phyloP scores from a whole-genome alignment of 176 grass and related monocot genomes.

The Elymus sibiricus region DNA sequence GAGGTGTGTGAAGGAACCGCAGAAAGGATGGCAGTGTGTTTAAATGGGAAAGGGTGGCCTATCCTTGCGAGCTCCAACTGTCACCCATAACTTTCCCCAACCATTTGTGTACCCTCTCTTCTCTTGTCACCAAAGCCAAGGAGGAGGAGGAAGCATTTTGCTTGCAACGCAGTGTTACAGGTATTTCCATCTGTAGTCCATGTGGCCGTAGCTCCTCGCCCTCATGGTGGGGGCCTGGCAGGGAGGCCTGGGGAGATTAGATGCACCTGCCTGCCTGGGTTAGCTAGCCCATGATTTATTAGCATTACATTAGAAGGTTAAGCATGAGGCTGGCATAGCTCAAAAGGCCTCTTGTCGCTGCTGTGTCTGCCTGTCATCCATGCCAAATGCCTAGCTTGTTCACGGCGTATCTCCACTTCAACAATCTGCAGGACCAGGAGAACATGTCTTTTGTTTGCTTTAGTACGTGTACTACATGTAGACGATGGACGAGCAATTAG shows the following conservation, averaged over 20 bases:
- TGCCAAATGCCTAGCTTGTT: constrained; percentile 34
- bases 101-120: constrained; percentile 41
- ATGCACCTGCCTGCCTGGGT: constrained; percentile 21
- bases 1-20: constrained; percentile 34
- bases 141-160: constrained; percentile 31
- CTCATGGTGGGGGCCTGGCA: constrained; percentile 45
- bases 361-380: constrained; percentile 49
- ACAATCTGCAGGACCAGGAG: constrained; percentile 21
- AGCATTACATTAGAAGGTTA: constrained; percentile 37
- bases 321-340: constrained; percentile 51
- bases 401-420: constrained; percentile 16
- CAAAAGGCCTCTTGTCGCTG: constrained; percentile 37
- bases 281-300: constrained; percentile 23
- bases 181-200: constrained; percentile 64
- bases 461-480: neutral
- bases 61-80: constrained; percentile 42
- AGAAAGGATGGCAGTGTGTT: constrained; percentile 43
- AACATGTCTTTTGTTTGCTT: constrained; percentile 51
- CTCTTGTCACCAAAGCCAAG: constrained; percentile 48
- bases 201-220: constrained; percentile 35
- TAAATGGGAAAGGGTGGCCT: constrained; percentile 49
- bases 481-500: neutral
- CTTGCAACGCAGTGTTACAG: constrained; percentile 51
- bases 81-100: constrained; percentile 55
- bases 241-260: neutral